Evolutionary conservation across 2,329 filamentous ascomycete genomes (phyloP), one percentile per base, ranked within the genome.

Genomic region (Pyrenochaeta sp.): DNA sequence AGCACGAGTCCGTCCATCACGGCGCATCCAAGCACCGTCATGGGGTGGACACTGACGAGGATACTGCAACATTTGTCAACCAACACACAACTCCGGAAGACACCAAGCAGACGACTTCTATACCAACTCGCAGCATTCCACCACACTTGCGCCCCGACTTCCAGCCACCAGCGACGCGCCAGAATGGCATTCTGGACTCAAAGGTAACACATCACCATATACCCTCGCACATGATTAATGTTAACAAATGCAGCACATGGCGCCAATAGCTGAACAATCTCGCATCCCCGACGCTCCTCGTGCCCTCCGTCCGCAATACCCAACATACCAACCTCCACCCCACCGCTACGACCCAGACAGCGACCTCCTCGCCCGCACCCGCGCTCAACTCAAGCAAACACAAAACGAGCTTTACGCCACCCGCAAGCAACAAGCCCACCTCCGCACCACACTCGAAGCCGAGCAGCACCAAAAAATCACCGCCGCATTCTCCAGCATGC

Each of bases 321-420:
- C 44, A 1, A 32, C 36, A 1, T 49, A 64, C 37, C 45, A 46
- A 1, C 24, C 49, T 10, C 42, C 52, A 12, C 40, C 40, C 19
- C 30, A 54, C 25, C 44, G 47, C 15, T 27, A 52, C 34, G 22
- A 43, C 3, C 12, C 50, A 1, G 59, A 61, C 5, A 36, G 56
- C 2, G 65, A 65, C 2, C 59, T 68, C 10, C 3, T 60, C 7
- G 56, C 54, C 10, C 56, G 65, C 5, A 28, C 55, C 1, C 52
- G 46, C 15, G 54, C 65, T 1, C 57, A 64, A 9, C 22, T 72
- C 0, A 61, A 59, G 48, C 66, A 66, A 34, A 24, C 42, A 1
- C 55, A 61, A 10, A 53, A 58, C 27, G 64, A 69, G 3, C 56
- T 72, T 0, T 56, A 66, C 0, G 9, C 15, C 1, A 65, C 68